These are phyloP conservation scores for Pouteria glomerata DNA, from an alignment of 148 eudicot genomes.

Conservation along the genomic window DNA sequence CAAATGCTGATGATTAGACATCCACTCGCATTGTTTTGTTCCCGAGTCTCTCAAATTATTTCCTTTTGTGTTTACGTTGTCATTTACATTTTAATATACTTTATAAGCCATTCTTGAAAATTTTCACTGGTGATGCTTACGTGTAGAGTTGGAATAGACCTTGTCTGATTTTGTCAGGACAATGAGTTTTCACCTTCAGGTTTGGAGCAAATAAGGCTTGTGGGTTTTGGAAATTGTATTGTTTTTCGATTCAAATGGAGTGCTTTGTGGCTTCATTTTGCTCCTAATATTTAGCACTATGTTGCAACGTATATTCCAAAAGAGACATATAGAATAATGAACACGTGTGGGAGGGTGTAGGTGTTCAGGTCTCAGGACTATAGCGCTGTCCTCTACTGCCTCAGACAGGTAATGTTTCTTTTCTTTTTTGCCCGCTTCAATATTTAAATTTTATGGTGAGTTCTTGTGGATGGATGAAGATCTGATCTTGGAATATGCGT, in stretches of 20 bases:
- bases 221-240: not conserved
- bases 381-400: constrained; percentile 85
- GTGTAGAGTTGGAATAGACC: not conserved
- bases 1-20: not conserved
- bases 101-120: no score
- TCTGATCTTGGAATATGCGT: constrained; percentile 13
- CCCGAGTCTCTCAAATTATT: no score
- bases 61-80: no score
- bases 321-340: no score
- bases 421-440: no score
- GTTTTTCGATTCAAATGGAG: not conserved
- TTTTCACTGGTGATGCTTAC: no score
- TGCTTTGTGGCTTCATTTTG: not conserved
- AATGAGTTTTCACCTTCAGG: not conserved
- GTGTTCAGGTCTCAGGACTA: constrained; percentile 98
- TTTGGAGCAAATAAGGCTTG: not conserved
- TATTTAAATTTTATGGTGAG: not conserved
- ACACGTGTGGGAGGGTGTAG: constrained; percentile 27
- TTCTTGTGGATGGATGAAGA: not conserved
- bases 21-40: not conserved
- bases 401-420: constrained; percentile 62
- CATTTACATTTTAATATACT: no score
- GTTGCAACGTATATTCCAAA: no score
- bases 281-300: no score
- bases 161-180: not conserved